Base-by-base conservation (phyloP, 495 filamentous ascomycete species). In the Penicillium robsamsonii region DNA sequence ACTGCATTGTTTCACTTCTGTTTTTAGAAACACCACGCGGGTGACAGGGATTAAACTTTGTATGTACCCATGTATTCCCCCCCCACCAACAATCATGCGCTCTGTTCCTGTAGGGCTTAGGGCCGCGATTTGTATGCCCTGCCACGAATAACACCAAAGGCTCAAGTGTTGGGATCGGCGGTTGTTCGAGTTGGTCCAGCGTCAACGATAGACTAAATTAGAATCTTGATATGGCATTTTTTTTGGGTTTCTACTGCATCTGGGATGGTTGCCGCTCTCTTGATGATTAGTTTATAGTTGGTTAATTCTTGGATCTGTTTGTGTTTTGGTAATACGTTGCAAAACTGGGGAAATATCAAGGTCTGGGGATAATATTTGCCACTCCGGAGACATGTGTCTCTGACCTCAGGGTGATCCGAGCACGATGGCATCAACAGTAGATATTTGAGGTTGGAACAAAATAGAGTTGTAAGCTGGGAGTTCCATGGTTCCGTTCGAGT, bases 11-110 rank as follows among this genome's bases (percentile, higher is more conserved):
- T 53, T 58, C 17, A 33, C 17, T 35, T 37, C 56, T 58, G 50
- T 54, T 58, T 58, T 58, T 58, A 58, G 56, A 53, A 54, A 43
- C 38, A 42, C 56, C 56, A 58, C 56, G 50, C 50, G 56, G 27
- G 13, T n/a, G 43, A 49, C 49, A 47, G 50, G 49, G 43, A 56
- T 44, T 50, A 27, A 24, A n/a, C 22, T 15, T 46, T 54, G 18
- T 15, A 35, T 15, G 27, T 17, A 27, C 6, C 25, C 4, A 27
- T 7, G 25, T 27, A 27, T 41, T 44, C 24, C 38, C 25, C 3
- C 11, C 9, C 47, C 20, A 4, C 8, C 17, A 9, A 4, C 13
- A 7, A 8, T 35, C 11, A 0, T 46, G 17, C 7, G 6, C n/a
- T 1, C 24, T 24, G 11, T 17, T 17, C 35, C 17, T 15, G 38